These are phyloP conservation scores for Arthrobotrys megalospora DNA, from an alignment of 2,329 filamentous ascomycete species.

Conservation along the genomic window DNA sequence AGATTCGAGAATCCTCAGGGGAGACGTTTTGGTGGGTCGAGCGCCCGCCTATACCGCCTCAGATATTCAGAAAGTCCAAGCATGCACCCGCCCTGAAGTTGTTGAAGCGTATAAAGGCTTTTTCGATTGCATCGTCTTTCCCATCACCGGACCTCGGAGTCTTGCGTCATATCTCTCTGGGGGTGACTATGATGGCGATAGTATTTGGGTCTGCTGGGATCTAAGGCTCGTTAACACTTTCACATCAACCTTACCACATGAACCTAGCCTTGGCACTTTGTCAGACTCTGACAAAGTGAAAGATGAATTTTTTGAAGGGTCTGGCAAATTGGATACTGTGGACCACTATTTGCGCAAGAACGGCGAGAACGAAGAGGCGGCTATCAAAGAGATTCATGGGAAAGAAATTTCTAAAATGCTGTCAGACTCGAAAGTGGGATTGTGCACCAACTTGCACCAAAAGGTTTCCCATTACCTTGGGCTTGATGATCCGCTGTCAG, in stretches of 20 bases:
- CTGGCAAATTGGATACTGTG: not conserved
- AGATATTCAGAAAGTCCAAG: conserved; percentile 78
- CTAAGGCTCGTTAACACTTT: conserved; percentile 76
- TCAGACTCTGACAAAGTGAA: not conserved
- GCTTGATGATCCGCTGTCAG: not conserved
- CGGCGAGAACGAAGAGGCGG: not conserved
- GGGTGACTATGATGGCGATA: conserved; percentile 85
- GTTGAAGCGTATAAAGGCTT: not conserved
- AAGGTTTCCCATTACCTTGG: not conserved
- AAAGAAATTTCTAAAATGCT: not conserved
- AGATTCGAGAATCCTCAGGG: conserved; percentile 68
- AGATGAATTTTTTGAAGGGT: not conserved
- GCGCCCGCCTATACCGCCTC: conserved; percentile 78
- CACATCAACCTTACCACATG: not conserved
- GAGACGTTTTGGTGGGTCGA: conserved; percentile 77
- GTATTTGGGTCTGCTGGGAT: conserved; percentile 82
- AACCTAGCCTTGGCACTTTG: not conserved
- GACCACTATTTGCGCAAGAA: not conserved
- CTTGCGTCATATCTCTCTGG: conserved; percentile 81
- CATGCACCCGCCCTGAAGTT: conserved; percentile 67
- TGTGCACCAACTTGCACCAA: not conserved
- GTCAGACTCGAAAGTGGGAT: not conserved
- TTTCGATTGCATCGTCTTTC: conserved; percentile 82
- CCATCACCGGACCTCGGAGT: conserved; percentile 74
- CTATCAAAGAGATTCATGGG: not conserved